Evolutionary conservation across 306 rosid species (phyloP).

Genomic region (Styphnolobium japonicum): DNA sequence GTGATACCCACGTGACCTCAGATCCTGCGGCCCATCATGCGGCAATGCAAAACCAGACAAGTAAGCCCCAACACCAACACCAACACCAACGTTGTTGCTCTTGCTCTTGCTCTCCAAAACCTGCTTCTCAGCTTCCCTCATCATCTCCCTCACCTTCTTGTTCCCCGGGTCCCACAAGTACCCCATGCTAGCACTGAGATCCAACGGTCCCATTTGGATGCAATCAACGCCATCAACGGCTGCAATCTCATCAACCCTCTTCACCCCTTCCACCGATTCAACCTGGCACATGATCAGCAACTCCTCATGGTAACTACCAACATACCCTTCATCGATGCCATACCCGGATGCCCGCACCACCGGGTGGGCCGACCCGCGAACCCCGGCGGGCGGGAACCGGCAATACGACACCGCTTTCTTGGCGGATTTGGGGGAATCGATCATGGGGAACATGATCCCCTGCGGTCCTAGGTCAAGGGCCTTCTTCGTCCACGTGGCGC

Average conservation of each 20-base stretch:
- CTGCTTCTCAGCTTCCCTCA: constrained; percentile 59
- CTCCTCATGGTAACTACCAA: constrained; percentile 60
- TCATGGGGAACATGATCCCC: constrained; percentile 84
- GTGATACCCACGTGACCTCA: constrained; percentile 63
- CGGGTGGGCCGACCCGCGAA: constrained; percentile 82
- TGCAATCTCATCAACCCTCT: constrained; percentile 42
- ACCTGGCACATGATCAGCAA: constrained; percentile 70
- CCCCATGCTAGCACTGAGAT: constrained; percentile 81
- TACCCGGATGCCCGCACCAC: constrained; percentile 66
- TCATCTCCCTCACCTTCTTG: constrained; percentile 58
- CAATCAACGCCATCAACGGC: constrained; percentile 81
- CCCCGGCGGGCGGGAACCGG: constrained; percentile 63
- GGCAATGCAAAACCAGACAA: constrained; percentile 60
- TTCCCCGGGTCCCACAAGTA: constrained; percentile 74
- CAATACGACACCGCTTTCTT: constrained; percentile 65
- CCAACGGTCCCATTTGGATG: constrained; percentile 84
- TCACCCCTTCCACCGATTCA: constrained; percentile 55
- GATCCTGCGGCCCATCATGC: constrained; percentile 47
- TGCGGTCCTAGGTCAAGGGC: constrained; percentile 87
- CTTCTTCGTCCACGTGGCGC: constrained; percentile 77
- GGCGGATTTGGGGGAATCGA: constrained; percentile 60
- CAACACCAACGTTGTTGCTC: constrained; percentile 27
- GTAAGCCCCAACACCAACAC: constrained; percentile 51
- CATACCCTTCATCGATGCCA: constrained; percentile 75
- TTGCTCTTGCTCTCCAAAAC: constrained; percentile 38